phyloP scores from a whole-genome alignment of 768 basidiomycete species.

The Russula ochroleuca region DNA sequence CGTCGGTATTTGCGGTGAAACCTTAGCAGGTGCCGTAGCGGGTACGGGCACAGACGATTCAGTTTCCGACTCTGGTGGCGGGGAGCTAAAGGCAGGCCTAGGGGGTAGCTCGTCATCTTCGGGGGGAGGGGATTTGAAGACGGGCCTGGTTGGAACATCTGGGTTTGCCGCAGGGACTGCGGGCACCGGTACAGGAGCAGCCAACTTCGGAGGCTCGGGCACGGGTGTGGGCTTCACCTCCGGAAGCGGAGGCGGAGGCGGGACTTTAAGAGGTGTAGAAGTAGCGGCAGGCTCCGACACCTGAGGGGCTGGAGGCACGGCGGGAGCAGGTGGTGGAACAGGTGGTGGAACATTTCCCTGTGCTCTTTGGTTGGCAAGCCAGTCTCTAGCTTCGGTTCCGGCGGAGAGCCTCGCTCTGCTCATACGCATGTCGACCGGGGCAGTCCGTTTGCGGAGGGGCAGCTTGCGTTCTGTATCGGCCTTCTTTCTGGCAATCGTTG shows the following conservation, averaged over 20 bases:
- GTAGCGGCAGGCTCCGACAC: slow-evolving; percentile 31
- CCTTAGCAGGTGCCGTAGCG: slow-evolving; percentile 36
- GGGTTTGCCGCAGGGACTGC: slow-evolving; percentile 26
- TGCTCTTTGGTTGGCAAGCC: slow-evolving; percentile 58
- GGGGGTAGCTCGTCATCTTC: slow-evolving; percentile 50
- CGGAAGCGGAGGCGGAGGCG: slow-evolving; percentile 13
- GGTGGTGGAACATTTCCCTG: slow-evolving; percentile 31
- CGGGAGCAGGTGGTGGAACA: slow-evolving; percentile 18
- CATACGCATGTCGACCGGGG: slow-evolving; percentile 82
- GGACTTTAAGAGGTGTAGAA: slow-evolving; percentile 15
- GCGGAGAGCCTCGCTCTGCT: slow-evolving; percentile 72
- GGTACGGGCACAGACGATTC: slow-evolving; percentile 1
- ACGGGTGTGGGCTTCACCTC: slow-evolving; percentile 6
- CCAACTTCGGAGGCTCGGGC: slow-evolving; percentile 15
- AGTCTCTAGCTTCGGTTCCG: slow-evolving; percentile 63
- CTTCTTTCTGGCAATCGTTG: slow-evolving; percentile 79
- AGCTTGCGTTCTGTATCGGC: slow-evolving; percentile 82
- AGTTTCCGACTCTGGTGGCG: slow-evolving; percentile 31
- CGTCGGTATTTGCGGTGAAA: slow-evolving; percentile 48
- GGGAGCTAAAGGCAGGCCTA: slow-evolving; percentile 28
- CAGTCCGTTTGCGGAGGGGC: slow-evolving; percentile 81
- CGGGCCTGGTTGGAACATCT: slow-evolving; percentile 38
- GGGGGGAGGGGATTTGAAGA: slow-evolving; percentile 61
- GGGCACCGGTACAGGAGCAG: slow-evolving; percentile 28
- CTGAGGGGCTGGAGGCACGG: slow-evolving; percentile 7